phyloP scores from a whole-genome alignment of 2,329 filamentous ascomycete genomes.

The Apiospora sp. region DNA sequence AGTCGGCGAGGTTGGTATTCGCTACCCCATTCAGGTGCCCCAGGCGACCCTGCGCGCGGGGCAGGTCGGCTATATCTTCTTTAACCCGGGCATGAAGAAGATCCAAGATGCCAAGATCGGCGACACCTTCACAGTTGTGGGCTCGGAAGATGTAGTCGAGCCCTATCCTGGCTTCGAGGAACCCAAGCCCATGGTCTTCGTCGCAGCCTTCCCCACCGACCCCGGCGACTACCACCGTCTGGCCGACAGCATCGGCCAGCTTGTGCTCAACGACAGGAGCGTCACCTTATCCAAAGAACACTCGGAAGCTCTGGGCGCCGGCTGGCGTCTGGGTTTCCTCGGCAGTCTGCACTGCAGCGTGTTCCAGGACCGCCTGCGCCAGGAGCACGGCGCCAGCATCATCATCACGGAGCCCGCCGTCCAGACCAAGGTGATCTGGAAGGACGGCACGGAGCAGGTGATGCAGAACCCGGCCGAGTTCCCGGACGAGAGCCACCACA shows the following conservation, averaged over 20 bases:
- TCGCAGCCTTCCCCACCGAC: conserved; percentile 94
- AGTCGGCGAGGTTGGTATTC: conserved; percentile 95
- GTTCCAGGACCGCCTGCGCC: conserved; percentile 91
- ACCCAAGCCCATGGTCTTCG: conserved; percentile 98
- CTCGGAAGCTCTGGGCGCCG: conserved; percentile 90
- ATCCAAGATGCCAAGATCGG: conserved; percentile 96
- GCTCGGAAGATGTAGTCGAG: conserved; percentile 77
- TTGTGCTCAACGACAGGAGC: conserved; percentile 93
- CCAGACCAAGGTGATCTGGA: conserved; percentile 85
- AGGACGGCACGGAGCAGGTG: conserved; percentile 77
- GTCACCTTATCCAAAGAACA: conserved; percentile 94
- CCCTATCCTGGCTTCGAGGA: conserved; percentile 93
- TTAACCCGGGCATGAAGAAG: conserved; percentile 98
- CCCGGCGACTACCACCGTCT: conserved; percentile 86
- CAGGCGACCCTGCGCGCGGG: conserved; percentile 84
- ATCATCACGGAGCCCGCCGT: conserved; percentile 98
- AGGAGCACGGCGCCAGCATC: conserved; percentile 93
- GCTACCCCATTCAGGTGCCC: conserved; percentile 87
- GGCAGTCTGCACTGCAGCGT: conserved; percentile 99
- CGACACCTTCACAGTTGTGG: conserved; percentile 89
- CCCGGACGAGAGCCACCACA: conserved; percentile 69
- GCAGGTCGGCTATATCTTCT: conserved; percentile 95
- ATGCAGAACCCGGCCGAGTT: conserved; percentile 90
- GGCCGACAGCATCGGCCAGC: conserved; percentile 92
- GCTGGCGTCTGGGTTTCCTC: conserved; percentile 92